phyloP scores from a whole-genome alignment of 2,329 filamentous ascomycete genomes.

The Mycogone perniciosa region DNA sequence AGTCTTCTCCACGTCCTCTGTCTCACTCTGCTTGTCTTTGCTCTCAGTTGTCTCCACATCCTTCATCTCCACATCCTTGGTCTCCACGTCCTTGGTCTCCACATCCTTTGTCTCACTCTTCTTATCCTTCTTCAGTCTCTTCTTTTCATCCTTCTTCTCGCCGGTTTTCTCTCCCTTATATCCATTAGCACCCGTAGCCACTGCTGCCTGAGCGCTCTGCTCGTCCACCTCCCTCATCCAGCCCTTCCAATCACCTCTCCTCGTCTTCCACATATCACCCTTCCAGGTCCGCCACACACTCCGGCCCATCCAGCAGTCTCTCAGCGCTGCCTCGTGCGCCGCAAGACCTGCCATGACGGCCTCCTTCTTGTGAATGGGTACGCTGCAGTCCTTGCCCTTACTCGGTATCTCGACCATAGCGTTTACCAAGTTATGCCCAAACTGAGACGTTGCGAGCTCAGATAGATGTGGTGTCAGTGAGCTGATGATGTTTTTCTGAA shows the following conservation, averaged over 20 bases:
- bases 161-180: neutral
- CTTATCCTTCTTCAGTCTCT: neutral
- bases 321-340: conserved; percentile 41
- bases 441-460: conserved; percentile 43
- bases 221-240: conserved; percentile 47
- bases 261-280: conserved; percentile 51
- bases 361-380: conserved; percentile 55
- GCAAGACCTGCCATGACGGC: conserved; percentile 45
- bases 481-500: conserved; percentile 51
- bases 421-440: conserved; percentile 46
- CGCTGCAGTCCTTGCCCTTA: conserved; percentile 39
- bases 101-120: neutral
- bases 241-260: conserved; percentile 47
- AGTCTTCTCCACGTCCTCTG: too few species aligned
- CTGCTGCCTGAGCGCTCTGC: conserved; percentile 14
- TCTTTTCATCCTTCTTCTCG: neutral
- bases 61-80: neutral
- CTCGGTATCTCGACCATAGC: conserved; percentile 45
- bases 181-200: conserved; percentile 13
- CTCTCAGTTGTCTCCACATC: neutral
- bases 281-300: conserved; percentile 53
- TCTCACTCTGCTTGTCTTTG: neutral
- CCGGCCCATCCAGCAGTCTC: conserved; percentile 48
- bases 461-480: conserved; percentile 38
- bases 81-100: neutral